A percentile compares a stretch with the other conserved stretches of the same genome.
Evolutionary conservation across 73 alveolate genomes (phyloP).

Genomic region (Paramecium biaurelia): DNA sequence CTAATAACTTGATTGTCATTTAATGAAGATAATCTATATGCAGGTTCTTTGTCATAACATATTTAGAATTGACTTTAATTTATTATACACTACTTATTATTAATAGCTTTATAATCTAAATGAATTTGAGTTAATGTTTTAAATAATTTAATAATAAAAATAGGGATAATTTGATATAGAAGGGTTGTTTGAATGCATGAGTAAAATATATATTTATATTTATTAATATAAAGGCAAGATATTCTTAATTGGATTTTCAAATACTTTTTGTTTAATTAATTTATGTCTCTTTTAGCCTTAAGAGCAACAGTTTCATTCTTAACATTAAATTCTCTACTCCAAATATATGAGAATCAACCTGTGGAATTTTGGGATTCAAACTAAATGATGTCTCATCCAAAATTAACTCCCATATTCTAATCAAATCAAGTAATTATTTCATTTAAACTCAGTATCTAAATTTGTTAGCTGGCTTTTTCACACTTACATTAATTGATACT

Average conservation of each 20-base stretch:
- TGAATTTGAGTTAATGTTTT: neutral
- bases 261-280: slow-evolving; percentile 24
- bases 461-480: neutral
- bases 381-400: neutral
- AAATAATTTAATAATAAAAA: neutral
- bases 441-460: neutral
- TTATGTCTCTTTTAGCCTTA: neutral
- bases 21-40: too few species aligned
- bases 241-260: neutral
- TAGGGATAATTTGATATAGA: neutral
- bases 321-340: neutral
- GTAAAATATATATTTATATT: neutral
- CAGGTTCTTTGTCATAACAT: too few species aligned
- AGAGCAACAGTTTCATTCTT: slow-evolving; percentile 38
- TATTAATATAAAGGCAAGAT: neutral
- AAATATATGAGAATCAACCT: slow-evolving; percentile 8
- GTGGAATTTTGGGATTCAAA: slow-evolving; percentile 6
- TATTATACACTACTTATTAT: neutral
- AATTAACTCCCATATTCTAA: neutral
- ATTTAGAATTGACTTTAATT: neutral
- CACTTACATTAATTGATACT: neutral
- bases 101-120: neutral
- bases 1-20: too few species aligned
- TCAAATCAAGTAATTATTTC: neutral
- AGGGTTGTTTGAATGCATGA: neutral